phyloP scores from a whole-genome alignment of 139 green algal species.

The Helicosporidium sp. region DNA sequence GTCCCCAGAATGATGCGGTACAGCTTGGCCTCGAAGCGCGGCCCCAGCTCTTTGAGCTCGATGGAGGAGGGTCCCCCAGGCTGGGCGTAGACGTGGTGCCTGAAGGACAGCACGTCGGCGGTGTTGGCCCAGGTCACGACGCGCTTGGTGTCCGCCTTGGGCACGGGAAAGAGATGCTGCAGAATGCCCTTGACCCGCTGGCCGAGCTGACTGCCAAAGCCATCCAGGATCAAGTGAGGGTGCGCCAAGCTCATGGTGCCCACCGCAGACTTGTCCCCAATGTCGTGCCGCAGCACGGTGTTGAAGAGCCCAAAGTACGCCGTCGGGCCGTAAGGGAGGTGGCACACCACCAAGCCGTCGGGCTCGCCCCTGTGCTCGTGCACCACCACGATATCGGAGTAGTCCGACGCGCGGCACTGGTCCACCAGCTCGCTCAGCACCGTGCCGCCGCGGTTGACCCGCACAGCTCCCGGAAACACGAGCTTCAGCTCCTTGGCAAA shows the following conservation, averaged over 20 bases:
- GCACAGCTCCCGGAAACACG: slow-evolving; percentile 72
- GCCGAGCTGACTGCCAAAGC: slow-evolving; percentile 70
- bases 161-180: slow-evolving; percentile 85
- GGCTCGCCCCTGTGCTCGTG: slow-evolving; percentile 95
- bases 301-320: slow-evolving; percentile 94
- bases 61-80: slow-evolving; percentile 50
- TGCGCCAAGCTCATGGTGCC: slow-evolving; percentile 84
- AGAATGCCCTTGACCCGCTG: slow-evolving; percentile 66
- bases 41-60: slow-evolving; percentile 51
- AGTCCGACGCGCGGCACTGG: slow-evolving; percentile 56
- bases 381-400: slow-evolving; percentile 89
- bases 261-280: slow-evolving; percentile 67
- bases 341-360: slow-evolving; percentile 88
- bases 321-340: slow-evolving; percentile 91
- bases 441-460: slow-evolving; percentile 73
- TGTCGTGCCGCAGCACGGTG: slow-evolving; percentile 79
- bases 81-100: slow-evolving; percentile 70
- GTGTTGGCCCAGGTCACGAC: slow-evolving; percentile 75
- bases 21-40: slow-evolving; percentile 72
- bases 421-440: slow-evolving; percentile 77
- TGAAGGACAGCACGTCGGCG: slow-evolving; percentile 79
- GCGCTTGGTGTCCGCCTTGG: slow-evolving; percentile 70
- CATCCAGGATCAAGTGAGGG: slow-evolving; percentile 85
- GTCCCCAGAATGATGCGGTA: slow-evolving; percentile 73
- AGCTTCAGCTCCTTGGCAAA: slow-evolving; percentile 97